Conservation (phyloP, 2,329 filamentous ascomycete genomes). For the Rhynchosporium secalis region DNA sequence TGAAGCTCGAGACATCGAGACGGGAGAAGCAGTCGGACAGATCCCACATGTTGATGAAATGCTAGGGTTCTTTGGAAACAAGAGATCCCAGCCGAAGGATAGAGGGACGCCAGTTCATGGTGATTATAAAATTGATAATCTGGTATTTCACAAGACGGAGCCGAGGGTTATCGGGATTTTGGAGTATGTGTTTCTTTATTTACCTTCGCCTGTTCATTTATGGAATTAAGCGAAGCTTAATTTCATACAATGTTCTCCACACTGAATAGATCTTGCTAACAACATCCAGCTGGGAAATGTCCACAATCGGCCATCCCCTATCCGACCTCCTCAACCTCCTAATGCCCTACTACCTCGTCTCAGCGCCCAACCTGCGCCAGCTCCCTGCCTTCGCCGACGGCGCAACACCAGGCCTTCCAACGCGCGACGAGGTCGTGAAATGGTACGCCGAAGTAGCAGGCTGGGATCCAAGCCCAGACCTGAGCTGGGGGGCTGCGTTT, state of each 20-base stretch:
- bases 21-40: slow-evolving; percentile 71
- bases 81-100: slow-evolving; percentile 71
- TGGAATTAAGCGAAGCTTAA: neutral
- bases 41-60: slow-evolving; percentile 83
- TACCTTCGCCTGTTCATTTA: neutral
- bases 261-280: neutral
- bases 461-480: slow-evolving; percentile 67
- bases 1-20: slow-evolving; percentile 72
- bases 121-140: slow-evolving; percentile 93
- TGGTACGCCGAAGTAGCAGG: slow-evolving; percentile 71
- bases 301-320: slow-evolving; percentile 92
- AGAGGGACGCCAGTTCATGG: slow-evolving; percentile 82
- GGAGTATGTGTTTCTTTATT: slow-evolving; percentile 57
- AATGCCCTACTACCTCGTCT: slow-evolving; percentile 45
- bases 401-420: slow-evolving; percentile 55
- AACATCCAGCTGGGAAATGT: slow-evolving; percentile 81
- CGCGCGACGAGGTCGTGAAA: slow-evolving; percentile 55
- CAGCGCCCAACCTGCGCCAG: slow-evolving; percentile 39
- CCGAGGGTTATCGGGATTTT: slow-evolving; percentile 87
- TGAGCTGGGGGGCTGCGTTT: slow-evolving; percentile 63
- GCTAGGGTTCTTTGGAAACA: slow-evolving; percentile 73
- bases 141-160: slow-evolving; percentile 87
- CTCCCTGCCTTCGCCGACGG: slow-evolving; percentile 43
- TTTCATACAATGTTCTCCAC: neutral
- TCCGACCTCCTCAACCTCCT: slow-evolving; percentile 85